These are phyloP conservation scores for Neonectria magnoliae DNA, from an alignment of 2,329 filamentous ascomycete species.

Conservation along the genomic window DNA sequence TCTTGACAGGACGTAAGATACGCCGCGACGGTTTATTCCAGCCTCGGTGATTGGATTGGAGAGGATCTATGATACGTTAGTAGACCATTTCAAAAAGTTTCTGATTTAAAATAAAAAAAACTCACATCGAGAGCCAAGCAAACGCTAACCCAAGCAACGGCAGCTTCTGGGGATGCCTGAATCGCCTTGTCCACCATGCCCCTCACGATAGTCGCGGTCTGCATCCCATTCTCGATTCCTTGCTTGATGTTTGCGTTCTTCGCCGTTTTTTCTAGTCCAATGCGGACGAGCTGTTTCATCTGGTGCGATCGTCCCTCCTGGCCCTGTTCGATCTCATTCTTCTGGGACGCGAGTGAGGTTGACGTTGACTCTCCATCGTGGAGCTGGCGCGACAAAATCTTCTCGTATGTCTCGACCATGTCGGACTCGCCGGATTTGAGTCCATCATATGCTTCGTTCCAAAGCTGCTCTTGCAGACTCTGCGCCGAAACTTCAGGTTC, in stretches of 20 bases:
- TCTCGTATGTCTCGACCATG: constrained; percentile 24
- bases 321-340: constrained; percentile 5
- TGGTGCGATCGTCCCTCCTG: neutral
- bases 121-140: constrained; percentile 48
- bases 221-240: neutral
- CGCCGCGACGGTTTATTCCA: constrained; percentile 43
- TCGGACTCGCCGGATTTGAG: neutral
- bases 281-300: constrained; percentile 19
- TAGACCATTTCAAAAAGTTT: neutral
- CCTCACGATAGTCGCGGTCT: neutral
- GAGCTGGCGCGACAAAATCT: constrained; percentile 11
- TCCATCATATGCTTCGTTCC: constrained; percentile 23
- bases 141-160: constrained; percentile 49
- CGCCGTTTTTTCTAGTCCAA: constrained; percentile 14
- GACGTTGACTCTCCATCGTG: neutral
- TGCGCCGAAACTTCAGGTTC: neutral
- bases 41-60: constrained; percentile 42
- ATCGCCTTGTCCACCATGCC: constrained; percentile 33
- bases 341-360: neutral
- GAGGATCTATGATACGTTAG: constrained; percentile 40
- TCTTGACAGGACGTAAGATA: constrained; percentile 48
- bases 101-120: neutral
- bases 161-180: constrained; percentile 45
- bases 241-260: constrained; percentile 11
- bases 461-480: neutral